Conservation (phyloP, 176 grass and related monocot genomes). For the Eleusine coracana region DNA sequence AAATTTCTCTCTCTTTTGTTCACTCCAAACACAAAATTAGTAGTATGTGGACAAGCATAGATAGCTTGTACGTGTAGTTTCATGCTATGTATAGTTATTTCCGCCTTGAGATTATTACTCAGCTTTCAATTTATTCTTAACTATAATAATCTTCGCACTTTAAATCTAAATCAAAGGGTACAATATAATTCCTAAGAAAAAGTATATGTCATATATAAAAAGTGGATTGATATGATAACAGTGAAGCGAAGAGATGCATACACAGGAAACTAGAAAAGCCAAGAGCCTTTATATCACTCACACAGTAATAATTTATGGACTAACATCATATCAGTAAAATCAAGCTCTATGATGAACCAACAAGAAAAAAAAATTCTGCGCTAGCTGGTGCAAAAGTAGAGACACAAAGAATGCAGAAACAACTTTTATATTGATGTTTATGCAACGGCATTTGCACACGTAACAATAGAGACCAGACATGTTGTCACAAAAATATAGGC, state of each 20-base stretch:
- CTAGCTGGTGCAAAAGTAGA: slow-evolving; percentile 22
- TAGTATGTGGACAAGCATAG: not conserved
- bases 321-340: slow-evolving; percentile 37
- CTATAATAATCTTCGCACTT: not conserved
- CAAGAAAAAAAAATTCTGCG: slow-evolving; percentile 36
- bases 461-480: slow-evolving; percentile 32
- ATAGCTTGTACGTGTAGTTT: not conserved
- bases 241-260: not conserved
- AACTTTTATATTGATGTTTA: slow-evolving; percentile 14
- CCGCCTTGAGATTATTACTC: not conserved
- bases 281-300: slow-evolving; percentile 34
- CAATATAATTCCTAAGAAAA: not conserved
- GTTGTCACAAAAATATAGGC: slow-evolving; percentile 15
- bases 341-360: slow-evolving; percentile 21
- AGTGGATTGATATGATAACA: not conserved
- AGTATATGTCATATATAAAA: not conserved
- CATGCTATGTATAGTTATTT: not conserved
- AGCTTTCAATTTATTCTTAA: not conserved
- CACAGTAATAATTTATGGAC: slow-evolving; percentile 38
- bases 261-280: slow-evolving; percentile 24
- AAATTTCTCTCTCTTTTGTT: not conserved
- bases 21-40: not conserved
- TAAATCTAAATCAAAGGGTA: not conserved
- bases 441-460: slow-evolving; percentile 36
- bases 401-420: slow-evolving; percentile 27